Evolutionary conservation across 164 flowering plant genomes (phyloP), one percentile per base, ranked within the genome.

Genomic region (Annona cherimola): DNA sequence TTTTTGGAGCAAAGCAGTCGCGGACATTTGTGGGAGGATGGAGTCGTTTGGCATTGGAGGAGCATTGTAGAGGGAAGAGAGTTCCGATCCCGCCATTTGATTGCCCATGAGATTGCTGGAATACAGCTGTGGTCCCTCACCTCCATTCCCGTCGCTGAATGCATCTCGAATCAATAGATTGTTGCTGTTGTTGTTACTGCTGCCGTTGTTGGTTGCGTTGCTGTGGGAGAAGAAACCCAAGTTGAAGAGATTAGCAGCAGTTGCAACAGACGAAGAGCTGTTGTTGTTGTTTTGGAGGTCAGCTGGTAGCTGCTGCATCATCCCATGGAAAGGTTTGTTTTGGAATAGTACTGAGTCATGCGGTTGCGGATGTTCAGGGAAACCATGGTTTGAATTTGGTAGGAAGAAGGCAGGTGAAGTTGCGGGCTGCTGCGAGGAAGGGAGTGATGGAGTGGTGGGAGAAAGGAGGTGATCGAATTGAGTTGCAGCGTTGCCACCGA

Each of bases 1-100:
- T 63, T 86, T 90, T 64, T 90, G 95, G 40, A 92, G 95, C 76
- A 92, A 72, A 40, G 95, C 93, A 12, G 98, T 93, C 3, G 98
- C 97, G 8, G 97, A 90, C 94, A 90, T 87, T 50, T 87, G 90
- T 1, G 92, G 81, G 42, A 76, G 59, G 3, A 75, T 62, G 63
- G 63, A 66, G 7, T 81, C 82, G n/a, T 77, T 74, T 63, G 79
- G 87, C 54, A 77, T 14, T n/a, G 82, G 64, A 40, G 62, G 18
- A 42, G 62, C 18, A 72, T 67, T 77, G 68, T 71, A 85, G 14
- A 83, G 81, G 54, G 86, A 84, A 45, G 87, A 69, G 26, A 79
- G 63, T 61, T 71, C 71, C 1, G 84, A 74, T 8, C 74, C 73
- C 35, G 35, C 35, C 67, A 82, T 66, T 5, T 78, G 82, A 66